A percentile compares a stretch with the other conserved stretches of the same genome.
phyloP scores from a whole-genome alignment of 805 yeast genomes.

The Naumovozyma castellii region DNA sequence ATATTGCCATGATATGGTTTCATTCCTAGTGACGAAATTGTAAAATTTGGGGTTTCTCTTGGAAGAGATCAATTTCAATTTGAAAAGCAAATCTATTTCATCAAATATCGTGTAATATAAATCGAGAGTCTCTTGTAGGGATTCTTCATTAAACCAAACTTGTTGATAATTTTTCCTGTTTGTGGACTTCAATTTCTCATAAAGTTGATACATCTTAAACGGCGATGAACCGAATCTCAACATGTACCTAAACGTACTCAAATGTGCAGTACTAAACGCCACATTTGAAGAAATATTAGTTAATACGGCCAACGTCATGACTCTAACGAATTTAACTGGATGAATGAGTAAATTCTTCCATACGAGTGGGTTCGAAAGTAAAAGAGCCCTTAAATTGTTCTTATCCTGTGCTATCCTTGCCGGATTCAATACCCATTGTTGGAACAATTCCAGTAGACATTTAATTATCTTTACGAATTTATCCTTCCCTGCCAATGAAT shows the following conservation, averaged over 20 bases:
- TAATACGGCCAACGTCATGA: constrained; percentile 9
- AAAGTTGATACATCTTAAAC: constrained; percentile 38
- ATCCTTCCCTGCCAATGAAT: constrained; percentile 59
- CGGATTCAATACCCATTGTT: constrained; percentile 14
- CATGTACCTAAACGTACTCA: constrained; percentile 52
- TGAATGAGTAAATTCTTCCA: constrained; percentile 8
- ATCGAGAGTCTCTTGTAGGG: constrained; percentile 43
- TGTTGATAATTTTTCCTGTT: constrained; percentile 13
- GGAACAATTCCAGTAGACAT: constrained; percentile 45
- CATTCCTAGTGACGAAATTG: constrained; percentile 43
- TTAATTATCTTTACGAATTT: constrained; percentile 57
- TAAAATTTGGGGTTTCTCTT: constrained; percentile 18
- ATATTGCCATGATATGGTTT: constrained; percentile 58
- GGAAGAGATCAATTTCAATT: constrained; percentile 27
- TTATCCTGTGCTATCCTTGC: neutral
- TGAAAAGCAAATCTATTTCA: constrained; percentile 49
- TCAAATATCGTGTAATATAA: constrained; percentile 59
- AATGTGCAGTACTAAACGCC: constrained; percentile 38
- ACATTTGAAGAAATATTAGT: constrained; percentile 17
- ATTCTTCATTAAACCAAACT: constrained; percentile 35
- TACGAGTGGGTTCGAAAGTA: neutral
- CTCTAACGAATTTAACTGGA: constrained; percentile 12
- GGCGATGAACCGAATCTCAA: constrained; percentile 66
- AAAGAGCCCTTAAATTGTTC: neutral
- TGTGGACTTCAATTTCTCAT: constrained; percentile 23